Percentiles rank a stretch among this genome's conserved stretches.
Conservation (phyloP, 176 grass and related monocot genomes). For the Ampelocalamus luodianensis region DNA sequence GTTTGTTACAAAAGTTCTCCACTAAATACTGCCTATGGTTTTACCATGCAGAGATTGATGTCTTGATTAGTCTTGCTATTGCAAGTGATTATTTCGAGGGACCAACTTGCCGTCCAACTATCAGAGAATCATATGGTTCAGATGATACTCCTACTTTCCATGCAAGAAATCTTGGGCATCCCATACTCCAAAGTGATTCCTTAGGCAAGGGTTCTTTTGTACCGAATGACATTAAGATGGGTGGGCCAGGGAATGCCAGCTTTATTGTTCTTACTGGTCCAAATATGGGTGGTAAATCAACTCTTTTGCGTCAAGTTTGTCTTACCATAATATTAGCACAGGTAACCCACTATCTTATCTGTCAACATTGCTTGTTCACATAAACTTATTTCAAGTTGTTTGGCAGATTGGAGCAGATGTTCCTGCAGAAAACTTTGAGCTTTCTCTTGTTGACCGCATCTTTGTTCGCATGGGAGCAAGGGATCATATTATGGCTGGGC, state of each 20-base stretch:
- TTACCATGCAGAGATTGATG: conserved; percentile 79
- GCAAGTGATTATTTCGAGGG: conserved; percentile 88
- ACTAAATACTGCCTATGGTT: conserved; percentile 36
- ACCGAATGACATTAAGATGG: conserved; percentile 83
- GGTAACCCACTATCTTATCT: conserved; percentile 48
- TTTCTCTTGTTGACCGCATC: conserved; percentile 88
- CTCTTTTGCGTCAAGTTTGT: conserved; percentile 95
- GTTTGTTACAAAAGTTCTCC: background rate
- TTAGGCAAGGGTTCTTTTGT: conserved; percentile 90
- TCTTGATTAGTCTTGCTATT: conserved; percentile 88
- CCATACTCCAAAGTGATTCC: conserved; percentile 71
- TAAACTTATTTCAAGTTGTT: conserved; percentile 39
- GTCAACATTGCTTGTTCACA: conserved; percentile 34
- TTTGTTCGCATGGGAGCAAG: conserved; percentile 99
- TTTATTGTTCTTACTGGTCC: conserved; percentile 95
- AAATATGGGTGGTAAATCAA: conserved; percentile 99
- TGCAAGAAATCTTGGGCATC: conserved; percentile 90
- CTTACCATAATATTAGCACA: conserved; percentile 87
- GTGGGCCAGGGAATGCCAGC: conserved; percentile 57
- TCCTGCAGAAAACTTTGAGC: conserved; percentile 81
- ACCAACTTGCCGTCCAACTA: conserved; percentile 70
- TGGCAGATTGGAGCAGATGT: conserved; percentile 92
- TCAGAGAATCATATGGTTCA: conserved; percentile 59
- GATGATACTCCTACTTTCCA: conserved; percentile 66
- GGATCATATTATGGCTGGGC: conserved; percentile 90